These are phyloP conservation scores for Aureobasidium sp. DNA, from an alignment of 2,329 filamentous ascomycete species.

Conservation along the genomic window DNA sequence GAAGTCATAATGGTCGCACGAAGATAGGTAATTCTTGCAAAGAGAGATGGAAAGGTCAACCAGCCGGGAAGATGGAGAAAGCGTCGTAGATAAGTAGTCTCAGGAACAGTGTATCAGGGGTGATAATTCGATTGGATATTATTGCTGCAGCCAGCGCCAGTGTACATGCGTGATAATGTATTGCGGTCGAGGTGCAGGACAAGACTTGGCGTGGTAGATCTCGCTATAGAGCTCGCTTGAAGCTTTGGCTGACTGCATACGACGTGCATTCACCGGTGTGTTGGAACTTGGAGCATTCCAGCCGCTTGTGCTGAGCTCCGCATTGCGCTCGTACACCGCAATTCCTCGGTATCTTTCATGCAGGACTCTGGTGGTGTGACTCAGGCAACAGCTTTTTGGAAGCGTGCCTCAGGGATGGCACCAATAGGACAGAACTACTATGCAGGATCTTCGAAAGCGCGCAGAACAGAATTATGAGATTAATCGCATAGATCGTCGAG, in stretches of 20 bases:
- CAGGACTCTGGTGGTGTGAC: not conserved
- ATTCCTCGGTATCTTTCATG: not conserved
- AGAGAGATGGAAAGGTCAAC: not conserved
- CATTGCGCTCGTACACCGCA: not conserved
- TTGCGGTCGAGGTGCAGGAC: not conserved
- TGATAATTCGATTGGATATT: not conserved
- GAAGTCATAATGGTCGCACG: not conserved
- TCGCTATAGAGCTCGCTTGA: not conserved
- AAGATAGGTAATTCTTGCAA: not conserved
- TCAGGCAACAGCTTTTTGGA: not conserved
- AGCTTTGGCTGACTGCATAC: not conserved
- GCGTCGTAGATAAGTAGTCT: not conserved
- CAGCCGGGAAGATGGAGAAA: too few species aligned
- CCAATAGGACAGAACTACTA: not conserved
- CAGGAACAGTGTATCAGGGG: not conserved
- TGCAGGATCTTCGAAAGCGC: not conserved
- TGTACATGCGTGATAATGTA: not conserved
- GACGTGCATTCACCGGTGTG: not conserved
- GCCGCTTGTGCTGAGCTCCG: not conserved
- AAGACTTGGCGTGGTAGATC: slow-evolving; percentile 4
- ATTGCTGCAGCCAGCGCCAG: not conserved
- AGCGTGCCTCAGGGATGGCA: not conserved
- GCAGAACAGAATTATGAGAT: too few species aligned
- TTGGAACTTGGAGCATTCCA: not conserved
- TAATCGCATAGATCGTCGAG: too few species aligned